A percentile compares a stretch with the other conserved stretches of the same genome.
Conservation (phyloP, 352 stramenopile species). For the Nothophytophthora sp. region DNA sequence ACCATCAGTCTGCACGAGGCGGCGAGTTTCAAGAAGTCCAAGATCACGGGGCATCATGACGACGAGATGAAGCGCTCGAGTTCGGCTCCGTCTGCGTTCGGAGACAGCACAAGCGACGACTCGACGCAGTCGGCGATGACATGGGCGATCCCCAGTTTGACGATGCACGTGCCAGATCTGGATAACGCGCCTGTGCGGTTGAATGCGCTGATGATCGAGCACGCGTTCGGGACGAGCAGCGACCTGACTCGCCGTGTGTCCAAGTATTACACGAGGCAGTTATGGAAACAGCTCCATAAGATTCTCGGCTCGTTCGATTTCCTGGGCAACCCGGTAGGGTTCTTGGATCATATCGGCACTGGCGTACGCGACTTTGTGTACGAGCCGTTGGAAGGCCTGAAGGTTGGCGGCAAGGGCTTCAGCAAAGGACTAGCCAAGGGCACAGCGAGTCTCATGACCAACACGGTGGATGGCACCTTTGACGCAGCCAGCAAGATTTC, state of each 20-base stretch:
- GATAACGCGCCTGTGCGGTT: conserved; percentile 88
- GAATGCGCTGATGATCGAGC: conserved; percentile 88
- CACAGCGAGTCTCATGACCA: conserved; percentile 85
- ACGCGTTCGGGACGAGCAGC: conserved; percentile 87
- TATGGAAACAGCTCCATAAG: conserved; percentile 91
- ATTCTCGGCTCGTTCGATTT: conserved; percentile 90
- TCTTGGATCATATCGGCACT: conserved; percentile 95
- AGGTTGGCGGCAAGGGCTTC: conserved; percentile 86
- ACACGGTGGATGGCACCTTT: conserved; percentile 87
- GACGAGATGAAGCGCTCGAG: conserved; percentile 35
- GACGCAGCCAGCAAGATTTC: conserved; percentile 89
- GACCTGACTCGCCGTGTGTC: conserved; percentile 83
- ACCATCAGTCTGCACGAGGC: conserved; percentile 63
- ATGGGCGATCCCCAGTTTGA: conserved; percentile 86
- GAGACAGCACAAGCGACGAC: conserved; percentile 31
- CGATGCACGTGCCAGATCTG: conserved; percentile 87
- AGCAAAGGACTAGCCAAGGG: conserved; percentile 86
- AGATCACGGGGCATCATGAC: conserved; percentile 14
- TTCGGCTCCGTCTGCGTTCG: conserved; percentile 21
- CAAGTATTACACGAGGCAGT: conserved; percentile 89
- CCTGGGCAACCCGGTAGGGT: conserved; percentile 84
- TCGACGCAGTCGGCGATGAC: conserved; percentile 52
- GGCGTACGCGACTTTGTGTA: conserved; percentile 97
- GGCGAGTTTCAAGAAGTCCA: conserved; percentile 47
- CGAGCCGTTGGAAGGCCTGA: conserved; percentile 93